These are phyloP conservation scores for Pittosporum tobira DNA, from an alignment of 129 eudicot species.

Conservation along the genomic window DNA sequence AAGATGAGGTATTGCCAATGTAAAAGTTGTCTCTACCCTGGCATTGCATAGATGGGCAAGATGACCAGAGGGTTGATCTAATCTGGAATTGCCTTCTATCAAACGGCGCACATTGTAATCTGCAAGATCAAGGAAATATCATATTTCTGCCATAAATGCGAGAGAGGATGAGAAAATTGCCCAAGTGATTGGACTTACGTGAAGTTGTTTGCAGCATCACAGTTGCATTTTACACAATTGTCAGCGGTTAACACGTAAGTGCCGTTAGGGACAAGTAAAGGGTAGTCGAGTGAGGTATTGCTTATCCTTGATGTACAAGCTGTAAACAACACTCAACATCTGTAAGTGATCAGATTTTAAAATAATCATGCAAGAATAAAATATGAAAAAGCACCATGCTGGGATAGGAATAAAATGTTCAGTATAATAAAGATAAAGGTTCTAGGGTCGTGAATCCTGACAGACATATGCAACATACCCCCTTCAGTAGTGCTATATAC, in stretches of 20 bases:
- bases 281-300: constrained; percentile 54
- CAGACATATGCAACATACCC: too few species aligned
- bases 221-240: constrained; percentile 53
- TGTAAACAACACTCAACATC: constrained; percentile 3
- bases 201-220: constrained; percentile 55
- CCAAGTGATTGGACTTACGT: constrained; percentile 32
- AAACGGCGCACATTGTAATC: constrained; percentile 61
- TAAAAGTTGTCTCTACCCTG: constrained; percentile 21
- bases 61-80: constrained; percentile 19
- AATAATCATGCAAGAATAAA: not conserved
- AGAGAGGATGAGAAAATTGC: not conserved
- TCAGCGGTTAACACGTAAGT: constrained; percentile 45
- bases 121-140: constrained; percentile 14
- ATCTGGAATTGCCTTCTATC: constrained; percentile 28
- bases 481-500: too few species aligned
- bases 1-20: constrained; percentile 50
- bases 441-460: too few species aligned
- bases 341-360: not conserved
- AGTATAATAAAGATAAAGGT: too few species aligned
- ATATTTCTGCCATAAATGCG: not conserved
- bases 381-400: too few species aligned
- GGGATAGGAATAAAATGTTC: too few species aligned
- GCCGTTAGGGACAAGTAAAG: constrained; percentile 54
- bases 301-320: constrained; percentile 48
- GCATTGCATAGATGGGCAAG: constrained; percentile 53